These are phyloP conservation scores for Nicotiana tomentosiformis DNA, from an alignment of 257 asterid genomes.

Conservation along the genomic window DNA sequence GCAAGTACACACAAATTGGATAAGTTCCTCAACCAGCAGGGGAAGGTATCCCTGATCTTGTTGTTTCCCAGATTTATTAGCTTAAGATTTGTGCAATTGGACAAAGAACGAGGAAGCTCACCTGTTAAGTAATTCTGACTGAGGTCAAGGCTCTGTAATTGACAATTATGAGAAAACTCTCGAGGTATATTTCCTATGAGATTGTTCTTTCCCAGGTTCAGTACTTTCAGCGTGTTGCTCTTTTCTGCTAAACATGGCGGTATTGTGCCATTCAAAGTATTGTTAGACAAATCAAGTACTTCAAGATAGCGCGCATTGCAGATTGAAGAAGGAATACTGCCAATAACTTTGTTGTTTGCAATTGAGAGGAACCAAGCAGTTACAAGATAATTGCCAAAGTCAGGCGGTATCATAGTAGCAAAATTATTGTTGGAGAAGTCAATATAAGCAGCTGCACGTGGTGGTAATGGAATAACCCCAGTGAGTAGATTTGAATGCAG, in stretches of 20 bases:
- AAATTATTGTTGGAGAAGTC: conserved; percentile 29
- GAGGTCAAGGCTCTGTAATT: conserved; percentile 39
- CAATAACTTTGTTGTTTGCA: conserved; percentile 34
- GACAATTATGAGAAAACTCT: conserved; percentile 22
- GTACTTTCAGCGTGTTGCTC: conserved; percentile 13
- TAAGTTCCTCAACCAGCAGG: conserved; percentile 21
- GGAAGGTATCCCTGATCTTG: conserved; percentile 18
- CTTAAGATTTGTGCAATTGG: conserved; percentile 30
- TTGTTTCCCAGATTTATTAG: conserved; percentile 39
- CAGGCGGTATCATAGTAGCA: conserved; percentile 16
- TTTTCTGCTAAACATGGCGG: conserved; percentile 38
- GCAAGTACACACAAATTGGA: conserved; percentile 49
- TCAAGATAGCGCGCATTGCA: conserved; percentile 39
- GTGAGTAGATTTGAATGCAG: conserved; percentile 2
- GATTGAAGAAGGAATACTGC: conserved; percentile 48
- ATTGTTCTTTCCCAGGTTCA: conserved; percentile 44
- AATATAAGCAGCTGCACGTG: conserved; percentile 12
- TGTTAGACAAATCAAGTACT: conserved; percentile 50
- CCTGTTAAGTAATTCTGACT: conserved; percentile 37
- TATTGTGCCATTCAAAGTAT: conserved; percentile 33
- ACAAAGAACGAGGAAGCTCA: conserved; percentile 36
- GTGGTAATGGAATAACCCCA: conserved; percentile 5
- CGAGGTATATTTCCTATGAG: conserved; percentile 37
- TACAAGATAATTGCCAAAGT: conserved; percentile 14
- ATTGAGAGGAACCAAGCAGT: conserved; percentile 29